These are phyloP conservation scores for Phyllosticta citriasiana DNA, from an alignment of 2,329 filamentous ascomycete genomes.

Conservation along the genomic window DNA sequence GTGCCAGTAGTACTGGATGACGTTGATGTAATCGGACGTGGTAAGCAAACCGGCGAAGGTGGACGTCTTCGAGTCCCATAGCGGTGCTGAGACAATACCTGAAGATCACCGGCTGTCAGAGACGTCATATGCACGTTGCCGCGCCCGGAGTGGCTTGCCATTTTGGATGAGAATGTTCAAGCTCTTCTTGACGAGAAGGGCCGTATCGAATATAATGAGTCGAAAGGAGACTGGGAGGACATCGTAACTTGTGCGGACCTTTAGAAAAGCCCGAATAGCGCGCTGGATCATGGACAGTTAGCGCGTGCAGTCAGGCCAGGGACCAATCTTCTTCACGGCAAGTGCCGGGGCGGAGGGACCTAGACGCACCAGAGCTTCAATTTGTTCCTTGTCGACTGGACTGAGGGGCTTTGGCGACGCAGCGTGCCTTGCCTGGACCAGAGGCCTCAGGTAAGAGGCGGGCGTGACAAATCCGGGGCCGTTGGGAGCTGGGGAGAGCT, in stretches of 20 bases:
- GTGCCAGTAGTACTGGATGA: constrained; percentile 98
- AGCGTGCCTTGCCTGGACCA: constrained; percentile 19
- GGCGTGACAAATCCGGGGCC: constrained; percentile 27
- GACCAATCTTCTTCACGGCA: constrained; percentile 1
- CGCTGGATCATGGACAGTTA: constrained; percentile 42
- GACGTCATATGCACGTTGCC: background rate
- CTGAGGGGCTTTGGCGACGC: constrained; percentile 35
- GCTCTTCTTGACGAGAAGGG: constrained; percentile 93
- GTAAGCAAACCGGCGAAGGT: constrained; percentile 91
- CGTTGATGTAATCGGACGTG: constrained; percentile 95
- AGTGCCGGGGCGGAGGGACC: background rate
- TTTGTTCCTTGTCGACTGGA: constrained; percentile 64
- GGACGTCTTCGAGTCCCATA: constrained; percentile 92
- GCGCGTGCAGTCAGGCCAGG: background rate
- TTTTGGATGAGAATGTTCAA: constrained; percentile 92
- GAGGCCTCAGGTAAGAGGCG: constrained; percentile 25
- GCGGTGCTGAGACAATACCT: constrained; percentile 94
- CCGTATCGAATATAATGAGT: constrained; percentile 89
- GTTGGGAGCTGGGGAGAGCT: constrained; percentile 12
- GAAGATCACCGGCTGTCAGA: constrained; percentile 13
- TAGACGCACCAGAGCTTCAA: constrained; percentile 62
- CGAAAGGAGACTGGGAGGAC: constrained; percentile 93
- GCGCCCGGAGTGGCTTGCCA: constrained; percentile 44
- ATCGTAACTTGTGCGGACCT: constrained; percentile 93
- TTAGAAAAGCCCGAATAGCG: constrained; percentile 90